Evolutionary conservation across 305 asterid species (phyloP), one percentile per base, ranked within the genome.

Genomic region (Plantago coronopus): DNA sequence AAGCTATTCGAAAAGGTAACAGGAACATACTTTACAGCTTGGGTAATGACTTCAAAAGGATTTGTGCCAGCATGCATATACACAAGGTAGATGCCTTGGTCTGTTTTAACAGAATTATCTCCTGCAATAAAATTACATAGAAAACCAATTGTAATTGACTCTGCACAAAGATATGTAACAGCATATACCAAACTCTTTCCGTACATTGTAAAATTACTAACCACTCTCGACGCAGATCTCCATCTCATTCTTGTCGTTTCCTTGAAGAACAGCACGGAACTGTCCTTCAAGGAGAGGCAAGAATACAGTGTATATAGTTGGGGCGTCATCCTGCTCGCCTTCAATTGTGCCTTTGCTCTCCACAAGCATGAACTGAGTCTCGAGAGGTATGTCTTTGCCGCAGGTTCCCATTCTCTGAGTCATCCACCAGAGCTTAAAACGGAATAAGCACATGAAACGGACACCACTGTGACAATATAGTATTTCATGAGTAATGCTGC

Each of bases 361-460:
- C 50, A 93, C 77, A 22, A 93, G 91, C 96, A 93, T 85, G 79
- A 93, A 93, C 67, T 93, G 99, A 0, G 99, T 93, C 83, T 93
- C 99, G 47, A 93, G 57, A 3, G 99, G 99, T 61, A 93, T 75
- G 50, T 89, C 97, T 77, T 78, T 79, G 54, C 99, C 99, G 54
- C 91, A 83, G 44, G 91, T 80, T 61, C 99, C 99, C 95, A 87
- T 87, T 70, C 94, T 74, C 49, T 93, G 99, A 67, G 99, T 93
- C 99, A 93, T 93, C 99, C 99, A 93, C 99, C 99, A 93, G 21
- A 93, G 89, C 85, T 93, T 93, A 80, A 93, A 93, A 40, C 99
- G 99, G 74, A 93, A 93, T 45, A 81, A 79, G 79, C 99, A 89
- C 96, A 89, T 72, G 76, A 93, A 93, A 14, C 90, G 94, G 25